Base-by-base conservation (phyloP, 2,329 filamentous ascomycete genomes). In the Diaporthe sp. region DNA sequence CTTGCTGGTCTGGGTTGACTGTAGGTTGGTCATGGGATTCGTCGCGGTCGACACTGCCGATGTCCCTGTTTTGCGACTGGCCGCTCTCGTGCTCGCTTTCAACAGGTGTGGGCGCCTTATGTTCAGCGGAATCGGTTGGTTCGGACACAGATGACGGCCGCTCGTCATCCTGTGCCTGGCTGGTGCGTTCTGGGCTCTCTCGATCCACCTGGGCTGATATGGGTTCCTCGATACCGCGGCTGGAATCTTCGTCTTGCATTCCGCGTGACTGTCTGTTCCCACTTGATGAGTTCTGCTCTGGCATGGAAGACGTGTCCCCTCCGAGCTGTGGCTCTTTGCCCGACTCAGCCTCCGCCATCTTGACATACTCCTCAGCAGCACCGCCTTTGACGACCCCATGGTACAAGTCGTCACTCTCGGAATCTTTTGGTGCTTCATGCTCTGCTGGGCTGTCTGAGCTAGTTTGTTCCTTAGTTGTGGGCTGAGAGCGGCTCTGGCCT, bases 361-460 rank as follows among this genome's bases (percentile, higher is more conserved):
- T 25, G 33, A 72, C 68, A 38, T 74, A 74, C 28, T 68, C 73
- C 22, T 74, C 73, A 4, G 73, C 73, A 9, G 73, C 52, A 22
- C 60, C 73, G 30, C 73, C 73, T 55, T 72, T 72, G 40, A 35
- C 25, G 22, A 72, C 50, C 25, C 52, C 69, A 2, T 57, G 40
- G 19, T 57, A 50, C 13, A 42, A 22, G n/a, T 58, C 61, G 7
- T 28, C n/a, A 13, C 50, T 10, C 2, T 57, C 38, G 12, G 40
- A 7, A 33, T 15, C 6, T 35, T 40, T 12, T 40, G 15, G n/a
- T 35, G 1, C 67, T 13, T 38, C 57, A 12, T 28, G 5, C 15
- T 38, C 55, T 5, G 25, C 10, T 25, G 38, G 35, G 30, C 5
- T 12, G 10, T 40, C 60, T 7, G 35, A 35, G 5, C 25, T 17